Evolutionary conservation across 768 basidiomycete species (phyloP), one percentile per base, ranked within the genome.

Genomic region (Lactifluus pinguis): DNA sequence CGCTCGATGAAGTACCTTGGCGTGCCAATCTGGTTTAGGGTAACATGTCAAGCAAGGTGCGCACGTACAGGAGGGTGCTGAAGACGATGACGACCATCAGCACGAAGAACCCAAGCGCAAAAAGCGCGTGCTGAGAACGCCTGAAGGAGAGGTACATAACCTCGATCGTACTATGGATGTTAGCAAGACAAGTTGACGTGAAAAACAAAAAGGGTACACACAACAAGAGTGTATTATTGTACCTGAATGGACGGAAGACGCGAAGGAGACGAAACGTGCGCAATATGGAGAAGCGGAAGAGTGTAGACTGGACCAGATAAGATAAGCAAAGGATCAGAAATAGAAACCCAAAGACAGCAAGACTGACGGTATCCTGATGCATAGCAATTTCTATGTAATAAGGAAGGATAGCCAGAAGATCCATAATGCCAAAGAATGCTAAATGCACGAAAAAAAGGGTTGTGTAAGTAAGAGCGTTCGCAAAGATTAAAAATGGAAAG

Each of bases 131-230:
- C 65, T 91, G 87, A 0, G 90, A 93, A 61, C 91, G 79, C 53
- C 87, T 80, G 39, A 94, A 86, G 34, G 91, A 86, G 34, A 95
- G 80, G 70, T 88, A 92, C 93, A 95, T 97, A 67, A 92, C 90
- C 76, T 92, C 89, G 52, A 92, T 92, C 0, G 90, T 92, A 49
- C 89, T 90, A 57, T 19, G 49, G 8, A 7, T 17, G 29, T 49
- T 14, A 55, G 41, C 15, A 14, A 54, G 29, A 15, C 14, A 56
- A 42, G 3, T 25, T 41, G 4, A 59, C 6, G 6, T 41, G 3
- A 29, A 17, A 21, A 13, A 19, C 41, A 52, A 19, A 41, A 6
- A 19, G 1, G 21, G 47, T 4, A 36, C 50, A 78, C 71, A 91
- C 84, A 92, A 73, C n/a, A 92, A 78, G 59, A 92, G 84, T 15